Base-by-base conservation (phyloP, 2,329 filamentous ascomycete species). In the Botrytis cinerea region DNA sequence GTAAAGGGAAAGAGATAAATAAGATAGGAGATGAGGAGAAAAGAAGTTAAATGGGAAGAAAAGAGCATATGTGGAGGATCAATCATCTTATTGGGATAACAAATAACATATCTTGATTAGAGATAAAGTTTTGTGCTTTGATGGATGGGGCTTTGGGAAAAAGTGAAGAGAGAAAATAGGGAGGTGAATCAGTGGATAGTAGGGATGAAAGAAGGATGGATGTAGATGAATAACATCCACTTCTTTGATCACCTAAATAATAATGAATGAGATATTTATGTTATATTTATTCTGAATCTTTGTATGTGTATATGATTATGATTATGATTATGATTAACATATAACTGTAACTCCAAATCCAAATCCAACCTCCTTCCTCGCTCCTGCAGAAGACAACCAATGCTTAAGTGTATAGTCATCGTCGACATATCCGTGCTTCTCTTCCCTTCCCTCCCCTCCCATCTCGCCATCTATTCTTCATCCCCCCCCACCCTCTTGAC, bases 51-150 rank as follows among this genome's bases (percentile, higher is more conserved):
- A 57, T 57, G 60, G 38, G 60, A 54, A 38, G 25, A 54, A 68
- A 51, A 40, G 64, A n/a, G 45, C n/a, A 68, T 40, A 68, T 68
- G 48, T 68, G 48, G 25, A 43, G 48, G 48, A 68, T 68, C n/a
- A 51, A 57, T 68, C n/a, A 68, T 68, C 48, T 68, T 43, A 32
- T 68, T 68, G 66, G 66, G 66, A 68, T 68, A 68, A 57, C 6
- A 57, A 57, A 57, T 32, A 57, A 51, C 66, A 68, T 57, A 57
- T 68, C 66, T 68, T 68, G 66, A 68, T 57, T 68, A 68, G 48
- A 57, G 32, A 68, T 40, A 57, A 68, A 68, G 28, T 68, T 54
- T 28, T 38, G 66, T 25, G 66, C 48, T 28, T 38, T 35, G 64
- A 68, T 25, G 14, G 14, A 25, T 28, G 46, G 35, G 38, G 1